phyloP scores from a whole-genome alignment of 1,284 basidiomycete species.

The Laetiporus sulphureus region DNA sequence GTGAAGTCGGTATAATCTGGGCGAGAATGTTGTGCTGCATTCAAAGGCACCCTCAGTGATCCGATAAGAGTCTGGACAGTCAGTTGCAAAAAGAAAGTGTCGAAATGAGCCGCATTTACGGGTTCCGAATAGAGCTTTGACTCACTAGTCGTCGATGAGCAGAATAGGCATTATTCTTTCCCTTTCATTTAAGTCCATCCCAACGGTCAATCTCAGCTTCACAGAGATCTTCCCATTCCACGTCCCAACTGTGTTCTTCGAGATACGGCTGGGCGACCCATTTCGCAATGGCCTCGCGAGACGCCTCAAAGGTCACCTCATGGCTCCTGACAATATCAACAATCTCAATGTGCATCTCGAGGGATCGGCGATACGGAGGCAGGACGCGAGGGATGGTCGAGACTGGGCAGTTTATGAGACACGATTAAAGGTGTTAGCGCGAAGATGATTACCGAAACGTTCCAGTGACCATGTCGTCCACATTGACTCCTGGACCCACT shows the following conservation, averaged over 20 bases:
- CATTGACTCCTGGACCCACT: slow-evolving; percentile 64
- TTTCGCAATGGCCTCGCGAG: slow-evolving; percentile 47
- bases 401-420: slow-evolving; percentile 32
- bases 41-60: no score
- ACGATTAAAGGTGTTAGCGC: neutral
- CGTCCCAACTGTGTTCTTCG: slow-evolving; percentile 60
- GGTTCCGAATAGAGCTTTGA: no score
- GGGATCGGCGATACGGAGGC: slow-evolving; percentile 60
- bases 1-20: no score
- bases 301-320: slow-evolving; percentile 58
- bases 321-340: slow-evolving; percentile 56
- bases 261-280: slow-evolving; percentile 66
- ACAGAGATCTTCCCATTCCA: slow-evolving; percentile 71
- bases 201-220: slow-evolving; percentile 66
- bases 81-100: no score
- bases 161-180: slow-evolving; percentile 12
- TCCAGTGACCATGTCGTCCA: slow-evolving; percentile 79
- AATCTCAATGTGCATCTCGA: slow-evolving; percentile 49
- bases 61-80: no score
- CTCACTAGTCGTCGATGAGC: no score
- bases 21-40: no score
- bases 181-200: slow-evolving; percentile 32
- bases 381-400: slow-evolving; percentile 49
- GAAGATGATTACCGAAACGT: slow-evolving; percentile 52
- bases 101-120: no score